phyloP scores from a whole-genome alignment of 192 early-diverging fungal species.

The Podila horticola region DNA sequence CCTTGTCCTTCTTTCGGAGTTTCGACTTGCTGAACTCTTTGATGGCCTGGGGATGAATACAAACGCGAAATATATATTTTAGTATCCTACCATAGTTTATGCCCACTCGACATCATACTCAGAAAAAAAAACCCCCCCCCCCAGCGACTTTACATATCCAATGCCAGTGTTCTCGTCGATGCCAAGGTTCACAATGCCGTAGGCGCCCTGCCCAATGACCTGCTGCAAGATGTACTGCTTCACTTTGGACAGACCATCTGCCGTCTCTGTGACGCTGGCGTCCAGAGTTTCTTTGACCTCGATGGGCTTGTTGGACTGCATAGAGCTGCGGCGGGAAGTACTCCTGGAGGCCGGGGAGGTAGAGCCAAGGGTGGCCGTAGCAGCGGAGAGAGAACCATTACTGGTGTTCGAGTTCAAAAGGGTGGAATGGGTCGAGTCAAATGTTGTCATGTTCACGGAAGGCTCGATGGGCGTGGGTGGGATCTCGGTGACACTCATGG shows the following conservation, averaged over 20 bases:
- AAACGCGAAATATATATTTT: too few species aligned
- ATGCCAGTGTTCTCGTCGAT: conserved; percentile 58
- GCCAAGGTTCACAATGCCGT: conserved; percentile 84
- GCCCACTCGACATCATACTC: not conserved
- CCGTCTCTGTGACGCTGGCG: conserved; percentile 73
- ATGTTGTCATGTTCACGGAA: not conserved
- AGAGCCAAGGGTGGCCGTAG: not conserved
- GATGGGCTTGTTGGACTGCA: not conserved
- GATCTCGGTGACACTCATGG: not conserved
- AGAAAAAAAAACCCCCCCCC: too few species aligned
- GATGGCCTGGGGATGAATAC: conserved; percentile 70
- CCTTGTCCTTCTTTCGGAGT: conserved; percentile 76
- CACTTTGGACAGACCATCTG: conserved; percentile 72
- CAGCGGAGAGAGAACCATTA: not conserved
- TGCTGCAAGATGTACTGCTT: conserved; percentile 83
- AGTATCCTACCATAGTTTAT: not conserved
- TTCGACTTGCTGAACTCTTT: conserved; percentile 95
- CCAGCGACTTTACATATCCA: conserved; percentile 59
- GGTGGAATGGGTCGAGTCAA: not conserved
- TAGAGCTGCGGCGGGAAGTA: conserved; percentile 2
- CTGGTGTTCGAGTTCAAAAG: not conserved
- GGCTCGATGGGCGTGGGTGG: not conserved
- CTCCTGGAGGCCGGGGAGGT: not conserved
- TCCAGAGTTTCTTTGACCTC: conserved; percentile 10
- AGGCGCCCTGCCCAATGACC: conserved; percentile 84